Evolutionary conservation across 257 asterid species (phyloP).

Genomic region (Paraleonurus japonicus): DNA sequence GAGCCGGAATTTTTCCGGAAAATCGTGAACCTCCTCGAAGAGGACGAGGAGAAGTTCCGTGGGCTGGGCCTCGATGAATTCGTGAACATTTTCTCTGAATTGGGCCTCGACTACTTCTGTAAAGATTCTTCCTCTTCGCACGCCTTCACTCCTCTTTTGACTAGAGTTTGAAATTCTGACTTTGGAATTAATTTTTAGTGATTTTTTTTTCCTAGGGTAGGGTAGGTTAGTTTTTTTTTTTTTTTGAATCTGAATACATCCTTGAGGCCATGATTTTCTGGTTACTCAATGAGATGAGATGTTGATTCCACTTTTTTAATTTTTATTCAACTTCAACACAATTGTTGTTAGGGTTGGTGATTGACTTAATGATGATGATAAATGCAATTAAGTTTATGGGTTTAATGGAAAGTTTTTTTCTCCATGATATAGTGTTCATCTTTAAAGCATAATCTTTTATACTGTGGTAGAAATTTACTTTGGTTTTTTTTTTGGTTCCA

Average conservation of each 20-base stretch:
- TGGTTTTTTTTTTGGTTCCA: background rate
- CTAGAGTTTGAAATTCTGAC: constrained; percentile 41
- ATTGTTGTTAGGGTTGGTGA: background rate
- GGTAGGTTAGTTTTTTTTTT: background rate
- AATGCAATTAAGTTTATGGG: background rate
- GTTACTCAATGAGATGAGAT: constrained; percentile 41
- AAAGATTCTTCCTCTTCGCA: constrained; percentile 38
- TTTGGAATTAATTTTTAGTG: background rate
- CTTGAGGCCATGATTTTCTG: constrained; percentile 35
- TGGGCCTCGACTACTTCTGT: constrained; percentile 37
- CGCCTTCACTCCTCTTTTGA: constrained; percentile 44
- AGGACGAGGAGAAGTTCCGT: constrained; percentile 48
- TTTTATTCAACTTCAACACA: background rate
- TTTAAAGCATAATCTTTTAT: background rate
- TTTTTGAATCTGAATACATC: constrained; percentile 23
- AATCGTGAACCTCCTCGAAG: constrained; percentile 39
- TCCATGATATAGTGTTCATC: background rate
- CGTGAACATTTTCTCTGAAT: constrained; percentile 30
- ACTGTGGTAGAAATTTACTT: background rate
- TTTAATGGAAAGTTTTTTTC: background rate
- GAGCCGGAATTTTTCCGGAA: constrained; percentile 44
- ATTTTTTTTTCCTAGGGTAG: constrained; percentile 11
- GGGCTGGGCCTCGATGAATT: constrained; percentile 46
- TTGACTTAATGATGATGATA: constrained; percentile 8
- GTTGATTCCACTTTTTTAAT: constrained; percentile 11